Percentiles rank a stretch among this genome's conserved stretches.
These are phyloP conservation scores for Helotiales sp. DNA, from an alignment of 2,329 filamentous ascomycete species.

Conservation along the genomic window DNA sequence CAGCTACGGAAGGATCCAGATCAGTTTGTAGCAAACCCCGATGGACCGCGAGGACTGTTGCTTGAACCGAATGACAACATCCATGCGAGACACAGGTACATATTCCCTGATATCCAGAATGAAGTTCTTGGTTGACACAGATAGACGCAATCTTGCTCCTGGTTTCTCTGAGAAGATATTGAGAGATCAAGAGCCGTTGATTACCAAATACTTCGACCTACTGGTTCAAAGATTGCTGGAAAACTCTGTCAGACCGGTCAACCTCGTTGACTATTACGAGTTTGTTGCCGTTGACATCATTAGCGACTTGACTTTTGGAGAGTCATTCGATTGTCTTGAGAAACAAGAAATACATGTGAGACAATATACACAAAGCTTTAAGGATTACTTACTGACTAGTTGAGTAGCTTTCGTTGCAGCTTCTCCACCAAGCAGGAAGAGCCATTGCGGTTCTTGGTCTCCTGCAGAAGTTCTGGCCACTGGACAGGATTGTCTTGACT, in stretches of 20 bases:
- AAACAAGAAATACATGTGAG: constrained; percentile 1
- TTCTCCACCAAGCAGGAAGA: neutral
- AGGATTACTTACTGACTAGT: neutral
- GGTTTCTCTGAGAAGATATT: constrained; percentile 44
- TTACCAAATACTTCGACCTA: constrained; percentile 47
- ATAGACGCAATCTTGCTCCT: constrained; percentile 33
- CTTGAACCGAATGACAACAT: constrained; percentile 18
- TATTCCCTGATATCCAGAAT: neutral
- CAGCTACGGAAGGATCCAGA: constrained; percentile 14
- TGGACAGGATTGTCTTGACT: neutral
- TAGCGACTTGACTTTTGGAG: constrained; percentile 51
- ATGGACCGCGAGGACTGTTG: constrained; percentile 6
- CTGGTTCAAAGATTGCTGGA: constrained; percentile 43
- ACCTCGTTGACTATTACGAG: constrained; percentile 45
- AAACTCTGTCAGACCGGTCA: constrained; percentile 32
- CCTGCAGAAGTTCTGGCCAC: constrained; percentile 12
- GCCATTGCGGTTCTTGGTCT: neutral
- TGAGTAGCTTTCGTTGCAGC: neutral
- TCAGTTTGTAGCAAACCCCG: neutral
- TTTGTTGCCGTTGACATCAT: constrained; percentile 47
- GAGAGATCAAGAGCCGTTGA: constrained; percentile 44
- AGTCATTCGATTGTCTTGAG: constrained; percentile 45
- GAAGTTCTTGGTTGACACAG: neutral
- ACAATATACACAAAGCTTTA: neutral
- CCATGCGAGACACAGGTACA: constrained; percentile 4